A percentile compares a stretch with the other conserved stretches of the same genome.
Conservation (phyloP, 371 early-diverging fungal species). For the Mycotypha africana region DNA sequence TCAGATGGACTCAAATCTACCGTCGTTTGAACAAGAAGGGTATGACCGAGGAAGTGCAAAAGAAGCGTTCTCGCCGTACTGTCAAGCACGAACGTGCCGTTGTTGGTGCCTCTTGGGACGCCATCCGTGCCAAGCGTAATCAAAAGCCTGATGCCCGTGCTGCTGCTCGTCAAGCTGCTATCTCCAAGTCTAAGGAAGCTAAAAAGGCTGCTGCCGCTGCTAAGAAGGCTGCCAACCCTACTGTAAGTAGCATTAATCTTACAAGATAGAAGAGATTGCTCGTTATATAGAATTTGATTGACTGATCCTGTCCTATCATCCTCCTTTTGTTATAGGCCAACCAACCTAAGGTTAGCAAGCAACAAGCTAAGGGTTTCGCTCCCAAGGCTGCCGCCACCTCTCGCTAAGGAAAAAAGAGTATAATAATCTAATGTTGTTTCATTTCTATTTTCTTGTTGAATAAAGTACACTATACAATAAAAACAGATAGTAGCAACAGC, state of each 20-base stretch:
- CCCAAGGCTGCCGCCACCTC: conserved; percentile 83
- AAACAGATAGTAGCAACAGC: too few relatives aligned
- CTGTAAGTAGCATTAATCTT: conserved; percentile 14
- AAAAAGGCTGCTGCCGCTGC: conserved; percentile 75
- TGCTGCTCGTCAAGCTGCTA: conserved; percentile 86
- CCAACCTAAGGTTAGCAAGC: conserved; percentile 79
- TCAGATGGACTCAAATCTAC: conserved; percentile 95
- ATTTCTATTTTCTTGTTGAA: too few relatives aligned
- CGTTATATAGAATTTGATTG: too few relatives aligned
- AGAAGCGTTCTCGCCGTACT: conserved; percentile 92
- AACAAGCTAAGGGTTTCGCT: conserved; percentile 82
- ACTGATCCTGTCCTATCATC: too few relatives aligned
- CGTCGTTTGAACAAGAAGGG: conserved; percentile 99
- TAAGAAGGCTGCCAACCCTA: conserved; percentile 58
- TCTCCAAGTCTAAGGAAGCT: conserved; percentile 83
- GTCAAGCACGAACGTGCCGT: conserved; percentile 97
- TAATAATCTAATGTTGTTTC: too few relatives aligned
- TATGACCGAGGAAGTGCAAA: conserved; percentile 89
- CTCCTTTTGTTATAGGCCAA: conserved; percentile 4
- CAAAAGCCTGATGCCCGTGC: conserved; percentile 94
- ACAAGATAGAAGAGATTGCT: background rate
- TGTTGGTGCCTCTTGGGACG: conserved; percentile 93
- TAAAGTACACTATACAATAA: too few relatives aligned
- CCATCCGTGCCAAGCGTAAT: conserved; percentile 93
- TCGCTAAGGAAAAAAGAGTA: conserved; percentile 79